Evolutionary conservation across 2,329 filamentous ascomycete genomes (phyloP).

Genomic region (Botrytis cinerea): DNA sequence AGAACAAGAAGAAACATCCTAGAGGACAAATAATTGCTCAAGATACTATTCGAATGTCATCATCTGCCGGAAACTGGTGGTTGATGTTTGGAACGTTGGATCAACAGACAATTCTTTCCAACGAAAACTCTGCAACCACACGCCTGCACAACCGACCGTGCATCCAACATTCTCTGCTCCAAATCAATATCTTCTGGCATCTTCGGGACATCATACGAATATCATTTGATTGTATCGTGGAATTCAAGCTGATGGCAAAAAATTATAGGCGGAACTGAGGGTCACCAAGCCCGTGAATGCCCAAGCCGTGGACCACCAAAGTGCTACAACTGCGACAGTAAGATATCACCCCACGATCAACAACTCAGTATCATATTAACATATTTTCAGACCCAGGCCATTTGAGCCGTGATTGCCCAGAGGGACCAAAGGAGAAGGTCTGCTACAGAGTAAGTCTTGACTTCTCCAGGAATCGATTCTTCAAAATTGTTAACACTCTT

Average conservation of each 20-base stretch:
- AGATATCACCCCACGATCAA: conserved; percentile 42
- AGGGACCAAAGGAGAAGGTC: conserved; percentile 84
- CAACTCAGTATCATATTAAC: conserved; percentile 38
- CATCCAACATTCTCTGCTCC: background rate
- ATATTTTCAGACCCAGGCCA: conserved; percentile 61
- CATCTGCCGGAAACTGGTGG: background rate
- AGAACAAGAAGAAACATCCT: background rate
- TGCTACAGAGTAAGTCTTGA: conserved; percentile 58
- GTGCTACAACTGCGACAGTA: conserved; percentile 83
- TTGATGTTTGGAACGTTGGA: background rate
- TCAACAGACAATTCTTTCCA: background rate
- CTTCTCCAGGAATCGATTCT: background rate
- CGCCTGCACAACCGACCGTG: background rate
- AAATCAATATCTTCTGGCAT: background rate
- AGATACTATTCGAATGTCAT: background rate
- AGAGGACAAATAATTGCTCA: background rate
- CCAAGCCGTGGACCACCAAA: conserved; percentile 80
- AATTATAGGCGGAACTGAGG: conserved; percentile 66
- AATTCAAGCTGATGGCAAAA: conserved; percentile 33
- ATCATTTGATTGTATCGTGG: background rate
- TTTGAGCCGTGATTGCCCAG: conserved; percentile 88
- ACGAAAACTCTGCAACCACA: conserved; percentile 10
- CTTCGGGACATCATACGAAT: background rate
- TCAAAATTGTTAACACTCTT: background rate
- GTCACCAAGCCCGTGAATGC: conserved; percentile 81